Evolutionary conservation across 176 grass and related monocot species (phyloP), one percentile per base, ranked within the genome.

Genomic region (Tillandsia fasciculata): DNA sequence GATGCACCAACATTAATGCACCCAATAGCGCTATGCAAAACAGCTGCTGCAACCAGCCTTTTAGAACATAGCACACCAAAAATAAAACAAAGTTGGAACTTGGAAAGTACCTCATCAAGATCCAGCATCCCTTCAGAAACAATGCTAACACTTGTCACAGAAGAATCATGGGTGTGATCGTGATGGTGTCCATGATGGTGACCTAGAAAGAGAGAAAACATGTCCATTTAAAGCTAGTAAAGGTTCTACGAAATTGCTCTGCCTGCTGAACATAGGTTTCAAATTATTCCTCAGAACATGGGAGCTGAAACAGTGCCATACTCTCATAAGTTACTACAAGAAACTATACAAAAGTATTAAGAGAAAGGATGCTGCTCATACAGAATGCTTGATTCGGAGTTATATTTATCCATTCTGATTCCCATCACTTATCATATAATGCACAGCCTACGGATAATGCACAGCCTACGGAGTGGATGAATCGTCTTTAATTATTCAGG

Each of bases 81-180:
- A 42, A 7, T 42, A 50, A 64, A 53, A 66, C 4, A 77, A 63
- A 48, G 33, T 42, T 7, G 33, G 33, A 42, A 42, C 33, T 42
- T 54, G 49, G n/a, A 71, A 15, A 66, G 50, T 87, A 91, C 88
- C 88, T 91, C 88, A 58, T 91, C 88, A 64, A 87, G 83, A 81
- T 91, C 88, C 67, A 91, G 72, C 13, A 80, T 27, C 57, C 81
- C 88, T 68, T 91, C 88, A 1, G 81, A 87, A 75, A 84, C 88
- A 78, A 91, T 91, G 50, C 81, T 87, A 47, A 91, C 75, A 67
- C 88, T 91, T 54, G 83, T 78, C 52, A 91, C 83, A 67, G 74
- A 50, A 72, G 83, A 81, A 81, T 91, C 88, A 76, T 91, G 88
- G 63, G 79, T 51, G 76, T 91, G 88, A 56, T 75, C 83, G 78